phyloP scores from a whole-genome alignment of 2,329 filamentous ascomycete species.

The Cladosporium sphaerospermum region DNA sequence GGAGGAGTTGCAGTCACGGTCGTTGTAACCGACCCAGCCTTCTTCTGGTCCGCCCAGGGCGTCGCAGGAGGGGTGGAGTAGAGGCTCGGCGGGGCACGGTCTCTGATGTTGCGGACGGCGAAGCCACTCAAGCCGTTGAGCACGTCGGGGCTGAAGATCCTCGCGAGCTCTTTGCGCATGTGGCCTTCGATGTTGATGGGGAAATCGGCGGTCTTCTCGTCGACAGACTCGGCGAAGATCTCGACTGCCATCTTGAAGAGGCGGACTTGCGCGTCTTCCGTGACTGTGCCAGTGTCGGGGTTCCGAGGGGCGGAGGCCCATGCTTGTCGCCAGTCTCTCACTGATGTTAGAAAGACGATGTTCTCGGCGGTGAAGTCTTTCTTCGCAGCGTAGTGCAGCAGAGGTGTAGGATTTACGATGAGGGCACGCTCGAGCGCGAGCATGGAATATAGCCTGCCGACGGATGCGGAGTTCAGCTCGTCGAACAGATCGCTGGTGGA shows the following conservation, averaged over 20 bases:
- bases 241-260: conserved; percentile 53
- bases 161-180: conserved; percentile 50
- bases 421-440: conserved; percentile 57
- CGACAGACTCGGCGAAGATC: conserved; percentile 59
- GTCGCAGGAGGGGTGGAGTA: conserved; percentile 2
- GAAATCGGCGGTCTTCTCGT: conserved; percentile 56
- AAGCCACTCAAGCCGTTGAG: conserved; percentile 7
- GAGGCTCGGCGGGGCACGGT: not conserved
- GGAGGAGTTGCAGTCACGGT: not conserved
- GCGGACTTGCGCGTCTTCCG: conserved; percentile 14
- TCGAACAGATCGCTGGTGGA: conserved; percentile 2
- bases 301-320: conserved; percentile 14
- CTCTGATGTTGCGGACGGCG: conserved; percentile 1
- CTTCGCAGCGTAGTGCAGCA: conserved; percentile 59
- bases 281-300: conserved; percentile 11
- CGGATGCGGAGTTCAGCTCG: conserved; percentile 1
- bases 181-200: conserved; percentile 59
- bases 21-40: not conserved
- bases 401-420: conserved; percentile 51
- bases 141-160: conserved; percentile 43
- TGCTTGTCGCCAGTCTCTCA: conserved; percentile 41
- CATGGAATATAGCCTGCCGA: conserved; percentile 47
- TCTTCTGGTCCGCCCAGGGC: conserved; percentile 4
- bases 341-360: conserved; percentile 57
- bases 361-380: conserved; percentile 67